Conservation (phyloP, 2,329 filamentous ascomycete genomes). For the Hypoxylon sp. region DNA sequence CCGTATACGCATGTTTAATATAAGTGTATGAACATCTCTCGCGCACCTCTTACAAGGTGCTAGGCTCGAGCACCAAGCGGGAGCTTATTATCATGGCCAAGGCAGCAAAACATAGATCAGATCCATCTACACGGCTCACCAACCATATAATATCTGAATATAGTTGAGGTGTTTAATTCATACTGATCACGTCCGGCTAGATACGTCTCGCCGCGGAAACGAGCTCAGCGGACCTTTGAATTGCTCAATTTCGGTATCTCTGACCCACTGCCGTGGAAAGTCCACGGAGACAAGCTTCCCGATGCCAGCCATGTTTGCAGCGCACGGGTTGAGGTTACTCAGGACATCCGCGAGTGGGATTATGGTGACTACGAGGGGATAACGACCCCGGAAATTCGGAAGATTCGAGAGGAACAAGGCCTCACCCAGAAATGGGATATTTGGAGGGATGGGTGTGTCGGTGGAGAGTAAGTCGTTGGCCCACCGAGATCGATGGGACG, state of each 20-base stretch:
- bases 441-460: constrained; percentile 89
- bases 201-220: constrained; percentile 88
- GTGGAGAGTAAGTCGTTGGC: constrained; percentile 76
- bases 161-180: not conserved
- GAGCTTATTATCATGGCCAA: not conserved
- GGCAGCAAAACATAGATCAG: not conserved
- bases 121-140: not conserved
- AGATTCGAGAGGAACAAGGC: constrained; percentile 69
- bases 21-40: not conserved
- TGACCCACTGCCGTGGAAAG: constrained; percentile 79
- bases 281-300: constrained; percentile 58
- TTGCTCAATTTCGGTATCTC: constrained; percentile 81
- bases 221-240: constrained; percentile 91
- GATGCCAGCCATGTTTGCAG: constrained; percentile 63
- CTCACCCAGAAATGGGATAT: constrained; percentile 80
- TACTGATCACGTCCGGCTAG: constrained; percentile 55
- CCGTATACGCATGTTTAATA: too few species aligned
- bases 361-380: constrained; percentile 91
- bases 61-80: not conserved
- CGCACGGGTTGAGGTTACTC: constrained; percentile 76
- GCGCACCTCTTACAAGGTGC: not conserved
- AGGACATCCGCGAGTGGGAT: constrained; percentile 87
- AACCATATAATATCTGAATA: not conserved
- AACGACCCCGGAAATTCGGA: constrained; percentile 77
- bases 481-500: not conserved